phyloP scores from a whole-genome alignment of 441 rosid species.

The Hura crepitans region DNA sequence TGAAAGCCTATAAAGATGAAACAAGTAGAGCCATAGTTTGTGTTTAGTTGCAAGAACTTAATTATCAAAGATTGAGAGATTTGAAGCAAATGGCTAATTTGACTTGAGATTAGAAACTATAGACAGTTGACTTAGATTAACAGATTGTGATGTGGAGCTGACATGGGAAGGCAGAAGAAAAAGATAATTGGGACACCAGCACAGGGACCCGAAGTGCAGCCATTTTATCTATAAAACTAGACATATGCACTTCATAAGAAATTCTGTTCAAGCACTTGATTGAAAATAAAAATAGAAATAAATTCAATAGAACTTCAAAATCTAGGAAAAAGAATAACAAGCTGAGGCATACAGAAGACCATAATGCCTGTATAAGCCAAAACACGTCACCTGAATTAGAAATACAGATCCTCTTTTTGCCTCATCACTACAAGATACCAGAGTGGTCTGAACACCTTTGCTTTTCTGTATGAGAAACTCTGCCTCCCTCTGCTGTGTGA shows the following conservation, averaged over 20 bases:
- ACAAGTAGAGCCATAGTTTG: no score
- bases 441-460: constrained; percentile 26
- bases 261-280: background rate
- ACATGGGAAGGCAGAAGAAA: background rate
- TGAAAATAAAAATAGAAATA: background rate
- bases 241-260: background rate
- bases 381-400: constrained; percentile 57
- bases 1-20: no score
- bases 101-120: background rate
- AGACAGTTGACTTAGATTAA: no score
- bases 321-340: background rate
- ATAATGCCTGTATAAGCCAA: background rate
- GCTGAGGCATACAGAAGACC: background rate
- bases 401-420: constrained; percentile 72
- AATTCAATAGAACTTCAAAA: background rate
- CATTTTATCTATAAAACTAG: constrained; percentile 2
- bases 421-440: constrained; percentile 37
- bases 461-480: constrained; percentile 24
- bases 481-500: constrained; percentile 19
- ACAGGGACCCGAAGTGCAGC: background rate
- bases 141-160: background rate
- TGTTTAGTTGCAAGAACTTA: no score
- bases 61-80: background rate
- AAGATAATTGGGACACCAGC: background rate
- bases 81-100: background rate